Percentiles rank a stretch among this genome's conserved stretches.
Evolutionary conservation across 345 rosid species (phyloP).

Genomic region (Eutrema yunnanense): DNA sequence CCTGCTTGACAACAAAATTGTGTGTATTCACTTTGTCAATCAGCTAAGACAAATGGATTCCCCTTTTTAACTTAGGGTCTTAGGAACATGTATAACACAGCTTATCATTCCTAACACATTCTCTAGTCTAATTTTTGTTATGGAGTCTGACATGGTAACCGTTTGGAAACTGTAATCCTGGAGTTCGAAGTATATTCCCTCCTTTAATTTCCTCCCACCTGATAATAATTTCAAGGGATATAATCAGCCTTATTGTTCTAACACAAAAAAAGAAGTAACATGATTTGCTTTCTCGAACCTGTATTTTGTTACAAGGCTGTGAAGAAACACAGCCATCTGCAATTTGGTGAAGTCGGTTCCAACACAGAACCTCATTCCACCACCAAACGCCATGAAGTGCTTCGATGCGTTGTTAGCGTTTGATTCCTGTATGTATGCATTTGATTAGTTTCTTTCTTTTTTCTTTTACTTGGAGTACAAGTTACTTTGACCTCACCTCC

Average conservation of each 20-base stretch:
- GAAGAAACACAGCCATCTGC: slow-evolving; percentile 97
- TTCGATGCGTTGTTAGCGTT: slow-evolving; percentile 57
- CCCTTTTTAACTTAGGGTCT: neutral
- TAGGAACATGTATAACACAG: neutral
- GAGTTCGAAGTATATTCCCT: slow-evolving; percentile 69
- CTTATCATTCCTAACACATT: neutral
- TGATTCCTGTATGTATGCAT: slow-evolving; percentile 40
- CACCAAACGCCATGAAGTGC: slow-evolving; percentile 97
- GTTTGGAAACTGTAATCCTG: slow-evolving; percentile 86
- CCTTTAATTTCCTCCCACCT: slow-evolving; percentile 75
- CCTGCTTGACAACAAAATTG: slow-evolving; percentile 15
- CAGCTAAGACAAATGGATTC: neutral
- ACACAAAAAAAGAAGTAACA: neutral
- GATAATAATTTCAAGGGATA: slow-evolving; percentile 15
- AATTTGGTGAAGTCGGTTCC: slow-evolving; percentile 91
- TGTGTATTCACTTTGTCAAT: neutral
- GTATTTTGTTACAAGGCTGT: slow-evolving; percentile 77
- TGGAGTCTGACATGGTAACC: slow-evolving; percentile 63
- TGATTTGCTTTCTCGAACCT: slow-evolving; percentile 37
- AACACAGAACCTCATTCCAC: slow-evolving; percentile 95
- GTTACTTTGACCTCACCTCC: slow-evolving; percentile 54
- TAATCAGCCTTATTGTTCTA: slow-evolving; percentile 4
- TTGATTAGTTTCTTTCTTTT: neutral
- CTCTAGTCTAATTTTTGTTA: slow-evolving; percentile 26
- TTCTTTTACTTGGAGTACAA: slow-evolving; percentile 9